A percentile compares a stretch with the other conserved stretches of the same genome.
phyloP scores from a whole-genome alignment of 768 basidiomycete species.

The Suillus cothurnatus region DNA sequence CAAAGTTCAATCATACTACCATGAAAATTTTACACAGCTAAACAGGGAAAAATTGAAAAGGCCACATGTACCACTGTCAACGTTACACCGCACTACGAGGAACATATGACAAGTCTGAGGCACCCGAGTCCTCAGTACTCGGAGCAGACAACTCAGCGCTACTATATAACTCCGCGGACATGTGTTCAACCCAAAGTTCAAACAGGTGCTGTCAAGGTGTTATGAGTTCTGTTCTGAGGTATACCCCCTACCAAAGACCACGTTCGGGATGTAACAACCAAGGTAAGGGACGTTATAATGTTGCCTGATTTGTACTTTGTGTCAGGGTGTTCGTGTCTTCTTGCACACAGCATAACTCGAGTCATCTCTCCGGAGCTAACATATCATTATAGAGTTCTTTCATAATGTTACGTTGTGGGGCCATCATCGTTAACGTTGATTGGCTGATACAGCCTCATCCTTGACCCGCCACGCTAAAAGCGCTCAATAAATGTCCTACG shows the following conservation, averaged over 20 bases:
- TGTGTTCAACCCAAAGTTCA: background rate
- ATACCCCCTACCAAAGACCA: background rate
- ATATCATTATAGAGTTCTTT: background rate
- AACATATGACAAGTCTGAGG: background rate
- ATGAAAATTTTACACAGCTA: background rate
- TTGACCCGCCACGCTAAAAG: background rate
- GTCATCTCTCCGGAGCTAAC: background rate
- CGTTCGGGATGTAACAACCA: background rate
- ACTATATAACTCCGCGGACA: conserved; percentile 1
- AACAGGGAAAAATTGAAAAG: background rate
- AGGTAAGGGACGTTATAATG: background rate
- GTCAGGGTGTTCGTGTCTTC: background rate
- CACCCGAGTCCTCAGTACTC: background rate
- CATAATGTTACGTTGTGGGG: background rate
- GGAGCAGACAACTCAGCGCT: background rate
- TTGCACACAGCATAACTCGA: background rate
- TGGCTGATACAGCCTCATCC: conserved; percentile 6
- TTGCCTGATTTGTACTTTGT: background rate
- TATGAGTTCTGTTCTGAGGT: background rate
- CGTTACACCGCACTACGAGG: background rate
- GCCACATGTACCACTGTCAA: background rate
- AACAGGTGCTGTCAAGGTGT: background rate
- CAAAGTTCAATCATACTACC: background rate
- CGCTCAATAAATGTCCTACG: conserved; percentile 1
- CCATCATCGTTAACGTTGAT: background rate